Conservation (phyloP, 495 filamentous ascomycete genomes). For the Aspergillus homomorphus region DNA sequence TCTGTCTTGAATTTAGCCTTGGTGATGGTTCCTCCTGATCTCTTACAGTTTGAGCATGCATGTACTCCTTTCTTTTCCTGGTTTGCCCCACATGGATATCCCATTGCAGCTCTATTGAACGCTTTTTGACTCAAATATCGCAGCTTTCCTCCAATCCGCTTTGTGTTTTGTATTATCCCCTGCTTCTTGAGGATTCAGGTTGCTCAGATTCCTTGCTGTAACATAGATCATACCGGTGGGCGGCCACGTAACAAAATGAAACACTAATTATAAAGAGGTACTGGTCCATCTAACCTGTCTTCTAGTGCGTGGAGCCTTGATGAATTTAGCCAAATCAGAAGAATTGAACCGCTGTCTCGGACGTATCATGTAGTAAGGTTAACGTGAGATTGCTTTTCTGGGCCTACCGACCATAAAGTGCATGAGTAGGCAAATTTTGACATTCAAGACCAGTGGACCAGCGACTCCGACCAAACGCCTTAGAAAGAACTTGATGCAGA, state of each 20-base stretch:
- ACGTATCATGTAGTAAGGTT: not conserved
- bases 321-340: not conserved
- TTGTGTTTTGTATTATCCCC: conserved; percentile 6
- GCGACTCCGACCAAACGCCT: conserved; percentile 30
- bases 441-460: conserved; percentile 20
- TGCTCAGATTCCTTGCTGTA: conserved; percentile 7
- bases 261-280: not conserved
- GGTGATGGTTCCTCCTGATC: not conserved
- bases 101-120: conserved; percentile 13
- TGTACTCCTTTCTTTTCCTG: conserved; percentile 14
- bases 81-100: conserved; percentile 13
- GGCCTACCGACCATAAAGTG: not conserved
- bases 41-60: conserved; percentile 19
- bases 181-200: not conserved
- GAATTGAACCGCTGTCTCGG: no score
- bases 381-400: conserved; percentile 19
- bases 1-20: conserved; percentile 6
- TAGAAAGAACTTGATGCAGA: conserved; percentile 18
- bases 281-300: not conserved
- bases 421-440: conserved; percentile 14
- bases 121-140: conserved; percentile 7
- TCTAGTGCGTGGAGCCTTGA: not conserved
- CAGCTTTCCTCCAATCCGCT: conserved; percentile 3
- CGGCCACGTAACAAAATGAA: conserved; percentile 5
- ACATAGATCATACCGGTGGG: conserved; percentile 6